phyloP scores from a whole-genome alignment of 441 rosid species.

The Theobroma grandiflorum region DNA sequence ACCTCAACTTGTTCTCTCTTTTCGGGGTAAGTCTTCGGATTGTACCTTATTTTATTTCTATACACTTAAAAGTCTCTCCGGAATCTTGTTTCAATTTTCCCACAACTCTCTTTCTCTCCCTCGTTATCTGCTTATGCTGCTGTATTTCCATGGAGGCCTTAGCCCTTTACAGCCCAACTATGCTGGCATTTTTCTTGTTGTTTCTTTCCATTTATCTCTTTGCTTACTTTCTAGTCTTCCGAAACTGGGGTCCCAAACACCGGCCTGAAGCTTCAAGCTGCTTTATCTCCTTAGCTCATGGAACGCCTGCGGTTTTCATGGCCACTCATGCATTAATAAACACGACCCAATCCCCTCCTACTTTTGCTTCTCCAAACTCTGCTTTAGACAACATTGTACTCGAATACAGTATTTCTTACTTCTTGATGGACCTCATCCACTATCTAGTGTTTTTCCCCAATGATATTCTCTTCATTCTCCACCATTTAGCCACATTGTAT shows the following conservation, averaged over 20 bases:
- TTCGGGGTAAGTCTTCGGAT: background rate
- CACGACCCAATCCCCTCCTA: slow-evolving; percentile 16
- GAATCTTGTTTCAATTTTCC: background rate
- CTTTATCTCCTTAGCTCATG: slow-evolving; percentile 76
- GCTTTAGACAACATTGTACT: slow-evolving; percentile 55
- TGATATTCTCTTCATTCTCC: slow-evolving; percentile 78
- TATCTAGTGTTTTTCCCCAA: slow-evolving; percentile 66
- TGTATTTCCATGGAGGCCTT: slow-evolving; percentile 17
- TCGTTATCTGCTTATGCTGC: background rate
- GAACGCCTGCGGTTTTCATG: slow-evolving; percentile 74
- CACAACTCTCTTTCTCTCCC: background rate
- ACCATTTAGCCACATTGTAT: slow-evolving; percentile 79
- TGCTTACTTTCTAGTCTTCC: slow-evolving; percentile 59
- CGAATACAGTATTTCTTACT: slow-evolving; percentile 81
- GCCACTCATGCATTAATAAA: slow-evolving; percentile 46
- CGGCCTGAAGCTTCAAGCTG: slow-evolving; percentile 76
- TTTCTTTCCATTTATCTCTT: slow-evolving; percentile 55
- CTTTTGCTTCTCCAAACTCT: slow-evolving; percentile 68
- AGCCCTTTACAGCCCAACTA: slow-evolving; percentile 16
- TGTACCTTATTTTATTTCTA: background rate
- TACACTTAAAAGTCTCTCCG: background rate
- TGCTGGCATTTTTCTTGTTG: slow-evolving; percentile 51
- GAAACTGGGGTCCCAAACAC: slow-evolving; percentile 58
- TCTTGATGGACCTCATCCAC: slow-evolving; percentile 76
- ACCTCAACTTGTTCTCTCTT: background rate